Conservation (phyloP, 2,329 filamentous ascomycete genomes). For the Cryphonectria parasitica region DNA sequence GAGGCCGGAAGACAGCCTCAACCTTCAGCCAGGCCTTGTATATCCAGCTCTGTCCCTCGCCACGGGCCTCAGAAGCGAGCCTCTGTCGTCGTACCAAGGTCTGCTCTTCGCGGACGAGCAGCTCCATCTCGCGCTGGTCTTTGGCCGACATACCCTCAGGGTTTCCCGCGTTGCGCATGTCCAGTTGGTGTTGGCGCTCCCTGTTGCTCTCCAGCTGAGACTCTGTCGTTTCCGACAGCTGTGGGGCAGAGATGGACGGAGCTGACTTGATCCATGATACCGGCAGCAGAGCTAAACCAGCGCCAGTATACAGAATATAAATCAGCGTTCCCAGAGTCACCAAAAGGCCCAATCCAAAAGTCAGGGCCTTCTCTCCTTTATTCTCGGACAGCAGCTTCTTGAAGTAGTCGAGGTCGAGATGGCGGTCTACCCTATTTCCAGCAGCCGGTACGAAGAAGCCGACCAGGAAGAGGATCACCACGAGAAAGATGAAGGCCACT, state of each 20-base stretch:
- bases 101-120: conserved; percentile 85
- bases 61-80: conserved; percentile 79
- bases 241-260: conserved; percentile 81
- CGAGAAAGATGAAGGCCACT: conserved; percentile 76
- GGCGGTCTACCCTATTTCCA: conserved; percentile 64
- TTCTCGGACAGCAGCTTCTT: conserved; percentile 81
- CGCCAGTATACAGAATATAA: conserved; percentile 86
- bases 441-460: conserved; percentile 92
- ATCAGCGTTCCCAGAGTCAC: conserved; percentile 84
- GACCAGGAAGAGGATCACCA: conserved; percentile 83
- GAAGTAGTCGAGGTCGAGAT: conserved; percentile 89
- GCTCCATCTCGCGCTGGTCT: conserved; percentile 86
- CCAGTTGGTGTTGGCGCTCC: conserved; percentile 89
- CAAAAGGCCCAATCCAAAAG: conserved; percentile 86
- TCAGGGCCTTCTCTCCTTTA: conserved; percentile 88
- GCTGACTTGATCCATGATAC: conserved; percentile 91
- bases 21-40: conserved; percentile 78
- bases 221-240: conserved; percentile 75
- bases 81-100: conserved; percentile 89
- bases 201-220: conserved; percentile 84
- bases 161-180: conserved; percentile 79
- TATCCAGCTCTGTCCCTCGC: conserved; percentile 75
- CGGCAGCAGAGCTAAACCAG: conserved; percentile 86
- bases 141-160: conserved; percentile 77
- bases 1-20: conserved; percentile 79